Evolutionary conservation across 306 rosid genomes (phyloP).

Genomic region (Vicia villosa): DNA sequence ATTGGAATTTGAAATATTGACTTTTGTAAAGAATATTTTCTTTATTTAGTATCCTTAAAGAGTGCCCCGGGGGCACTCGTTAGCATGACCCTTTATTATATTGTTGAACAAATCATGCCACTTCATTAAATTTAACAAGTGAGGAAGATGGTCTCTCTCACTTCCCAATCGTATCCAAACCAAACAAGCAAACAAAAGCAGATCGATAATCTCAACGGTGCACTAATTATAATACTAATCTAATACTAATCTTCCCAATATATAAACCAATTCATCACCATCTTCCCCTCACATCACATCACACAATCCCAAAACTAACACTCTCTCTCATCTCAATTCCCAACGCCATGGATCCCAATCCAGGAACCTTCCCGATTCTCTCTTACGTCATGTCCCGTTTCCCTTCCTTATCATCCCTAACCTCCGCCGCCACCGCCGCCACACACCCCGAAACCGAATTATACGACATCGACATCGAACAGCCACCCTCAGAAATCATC

Average conservation of each 20-base stretch:
- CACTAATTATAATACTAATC: not conserved
- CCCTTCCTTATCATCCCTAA: constrained; percentile 47
- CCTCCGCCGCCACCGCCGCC: not conserved
- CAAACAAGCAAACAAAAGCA: not conserved
- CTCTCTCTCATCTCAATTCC: not conserved
- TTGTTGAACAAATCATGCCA: no score
- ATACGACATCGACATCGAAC: constrained; percentile 57
- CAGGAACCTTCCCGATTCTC: constrained; percentile 73
- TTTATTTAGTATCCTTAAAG: no score
- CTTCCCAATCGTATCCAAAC: no score
- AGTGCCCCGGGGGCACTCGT: no score
- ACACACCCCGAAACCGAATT: not conserved
- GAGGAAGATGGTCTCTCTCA: no score
- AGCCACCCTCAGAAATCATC: constrained; percentile 45
- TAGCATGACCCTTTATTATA: no score
- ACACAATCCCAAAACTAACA: no score
- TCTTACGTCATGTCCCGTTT: constrained; percentile 81
- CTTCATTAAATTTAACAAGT: no score
- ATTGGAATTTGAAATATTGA: no score
- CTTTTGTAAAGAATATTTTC: no score
- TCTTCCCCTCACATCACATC: not conserved
- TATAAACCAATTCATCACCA: not conserved
- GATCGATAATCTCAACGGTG: not conserved
- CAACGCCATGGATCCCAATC: constrained; percentile 78
- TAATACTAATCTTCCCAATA: not conserved